Conservation (phyloP, 768 basidiomycete genomes). For the Amanita pseudoporphyria region DNA sequence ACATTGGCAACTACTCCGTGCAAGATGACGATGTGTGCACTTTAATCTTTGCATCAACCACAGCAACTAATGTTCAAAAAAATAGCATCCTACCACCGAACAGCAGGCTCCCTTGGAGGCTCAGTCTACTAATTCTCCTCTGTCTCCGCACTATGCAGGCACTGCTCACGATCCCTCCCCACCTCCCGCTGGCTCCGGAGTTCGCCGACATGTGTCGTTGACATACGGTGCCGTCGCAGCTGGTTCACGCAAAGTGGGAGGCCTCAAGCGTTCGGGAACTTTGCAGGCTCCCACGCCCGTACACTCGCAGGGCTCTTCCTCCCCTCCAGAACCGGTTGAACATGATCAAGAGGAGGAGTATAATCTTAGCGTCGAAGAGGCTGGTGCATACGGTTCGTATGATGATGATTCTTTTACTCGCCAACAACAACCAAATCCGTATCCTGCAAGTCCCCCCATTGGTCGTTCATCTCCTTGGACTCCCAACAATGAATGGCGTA, state of each 20-base stretch:
- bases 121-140: constrained; percentile 38
- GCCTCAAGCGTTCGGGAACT: constrained; percentile 69
- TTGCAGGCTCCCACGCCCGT: constrained; percentile 44
- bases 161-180: constrained; percentile 43
- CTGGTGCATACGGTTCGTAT: constrained; percentile 27
- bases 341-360: constrained; percentile 43
- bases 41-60: background rate
- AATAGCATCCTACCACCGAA: constrained; percentile 18
- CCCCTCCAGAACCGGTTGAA: constrained; percentile 31
- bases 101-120: constrained; percentile 22
- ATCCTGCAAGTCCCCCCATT: constrained; percentile 42
- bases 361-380: constrained; percentile 37
- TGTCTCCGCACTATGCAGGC: constrained; percentile 51
- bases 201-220: constrained; percentile 74
- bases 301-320: constrained; percentile 24
- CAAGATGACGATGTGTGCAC: constrained; percentile 58
- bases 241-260: constrained; percentile 36
- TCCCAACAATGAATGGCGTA: constrained; percentile 52
- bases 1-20: constrained; percentile 45
- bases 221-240: constrained; percentile 58
- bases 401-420: constrained; percentile 48
- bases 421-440: constrained; percentile 31
- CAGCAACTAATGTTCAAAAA: background rate
- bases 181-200: constrained; percentile 58
- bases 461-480: constrained; percentile 64